phyloP scores from a whole-genome alignment of 148 eudicot species.

The Rheum nobile region DNA sequence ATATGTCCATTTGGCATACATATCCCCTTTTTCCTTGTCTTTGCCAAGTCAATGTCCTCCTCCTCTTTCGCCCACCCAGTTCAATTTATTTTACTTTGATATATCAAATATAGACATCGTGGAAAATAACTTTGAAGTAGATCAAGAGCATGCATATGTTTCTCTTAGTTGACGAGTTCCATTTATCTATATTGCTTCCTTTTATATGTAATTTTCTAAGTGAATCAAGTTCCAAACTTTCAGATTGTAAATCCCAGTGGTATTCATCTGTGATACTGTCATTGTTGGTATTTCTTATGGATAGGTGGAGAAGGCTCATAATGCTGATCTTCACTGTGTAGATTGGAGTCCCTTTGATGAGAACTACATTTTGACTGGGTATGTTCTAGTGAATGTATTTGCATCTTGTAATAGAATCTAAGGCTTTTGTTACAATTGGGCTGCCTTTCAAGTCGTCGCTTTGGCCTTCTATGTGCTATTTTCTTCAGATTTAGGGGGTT shows the following conservation, averaged over 20 bases:
- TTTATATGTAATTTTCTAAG: neutral
- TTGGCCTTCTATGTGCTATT: neutral
- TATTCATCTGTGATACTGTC: neutral
- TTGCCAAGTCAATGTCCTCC: too few relatives aligned
- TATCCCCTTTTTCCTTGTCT: too few relatives aligned
- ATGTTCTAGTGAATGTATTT: constrained; percentile 13
- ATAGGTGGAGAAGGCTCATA: constrained; percentile 92
- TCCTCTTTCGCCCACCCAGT: neutral
- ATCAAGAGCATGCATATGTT: neutral
- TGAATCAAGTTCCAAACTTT: neutral
- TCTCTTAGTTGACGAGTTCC: neutral
- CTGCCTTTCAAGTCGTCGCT: too few relatives aligned
- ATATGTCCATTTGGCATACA: too few relatives aligned
- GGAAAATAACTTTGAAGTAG: neutral
- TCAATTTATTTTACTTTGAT: neutral
- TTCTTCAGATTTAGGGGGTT: neutral
- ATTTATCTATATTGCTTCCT: neutral
- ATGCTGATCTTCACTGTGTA: constrained; percentile 95
- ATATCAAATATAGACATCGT: neutral
- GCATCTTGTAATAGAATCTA: neutral
- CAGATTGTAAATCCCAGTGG: neutral
- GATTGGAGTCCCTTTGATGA: constrained; percentile 95
- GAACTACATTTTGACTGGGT: constrained; percentile 88
- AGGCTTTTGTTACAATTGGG: neutral
- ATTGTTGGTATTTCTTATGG: constrained; percentile 7